These are phyloP conservation scores for Candida ficus DNA, from an alignment of 805 yeast genomes.

Conservation along the genomic window DNA sequence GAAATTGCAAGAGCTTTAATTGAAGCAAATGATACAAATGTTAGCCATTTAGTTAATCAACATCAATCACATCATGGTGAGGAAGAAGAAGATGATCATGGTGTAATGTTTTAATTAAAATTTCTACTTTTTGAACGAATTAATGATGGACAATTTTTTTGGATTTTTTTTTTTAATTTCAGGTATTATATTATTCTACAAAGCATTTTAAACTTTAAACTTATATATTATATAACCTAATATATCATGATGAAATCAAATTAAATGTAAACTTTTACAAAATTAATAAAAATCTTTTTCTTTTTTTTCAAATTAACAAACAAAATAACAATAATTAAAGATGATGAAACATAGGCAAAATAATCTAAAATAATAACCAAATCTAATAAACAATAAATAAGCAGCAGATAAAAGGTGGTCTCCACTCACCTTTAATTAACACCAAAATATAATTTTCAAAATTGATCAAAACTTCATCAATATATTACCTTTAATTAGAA, in stretches of 20 bases:
- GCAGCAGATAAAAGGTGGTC: slow-evolving; percentile 13
- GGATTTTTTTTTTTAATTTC: not conserved
- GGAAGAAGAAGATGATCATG: not conserved
- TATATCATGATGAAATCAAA: not conserved
- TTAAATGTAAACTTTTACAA: not conserved
- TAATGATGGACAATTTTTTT: too few relatives aligned
- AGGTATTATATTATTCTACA: not conserved
- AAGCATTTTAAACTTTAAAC: too few relatives aligned
- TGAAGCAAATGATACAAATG: slow-evolving; percentile 44
- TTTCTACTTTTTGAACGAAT: too few relatives aligned
- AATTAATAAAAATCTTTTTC: not conserved
- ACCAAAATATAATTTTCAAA: not conserved
- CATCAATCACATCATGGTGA: not conserved
- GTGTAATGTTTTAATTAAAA: slow-evolving; percentile 4
- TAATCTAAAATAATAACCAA: not conserved
- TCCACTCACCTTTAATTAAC: slow-evolving; percentile 17
- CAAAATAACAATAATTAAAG: not conserved
- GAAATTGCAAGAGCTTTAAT: slow-evolving; percentile 64
- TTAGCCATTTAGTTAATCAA: not conserved
- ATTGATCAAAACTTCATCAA: not conserved
- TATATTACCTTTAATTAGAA: too few relatives aligned
- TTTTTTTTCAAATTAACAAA: not conserved
- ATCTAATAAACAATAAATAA: not conserved
- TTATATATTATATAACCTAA: not conserved
- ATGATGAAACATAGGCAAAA: not conserved